Percentiles rank a stretch among this genome's conserved stretches.
phyloP scores from a whole-genome alignment of 1,139 yeast species.

The Protomyces macrosporus region DNA sequence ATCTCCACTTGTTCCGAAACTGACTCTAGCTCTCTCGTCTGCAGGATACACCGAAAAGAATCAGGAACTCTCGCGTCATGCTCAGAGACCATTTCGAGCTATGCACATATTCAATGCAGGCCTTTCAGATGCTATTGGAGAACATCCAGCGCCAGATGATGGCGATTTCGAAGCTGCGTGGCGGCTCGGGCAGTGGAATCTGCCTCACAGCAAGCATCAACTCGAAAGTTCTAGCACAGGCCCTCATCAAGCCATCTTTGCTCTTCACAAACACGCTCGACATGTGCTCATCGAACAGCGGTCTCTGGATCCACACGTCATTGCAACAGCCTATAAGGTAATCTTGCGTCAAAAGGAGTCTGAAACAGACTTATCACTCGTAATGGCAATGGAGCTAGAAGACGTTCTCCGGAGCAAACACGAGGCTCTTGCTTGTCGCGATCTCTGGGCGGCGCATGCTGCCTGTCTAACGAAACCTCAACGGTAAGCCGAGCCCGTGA shows the following conservation, averaged over 20 bases:
- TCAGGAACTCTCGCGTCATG: no score
- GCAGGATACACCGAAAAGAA: neutral
- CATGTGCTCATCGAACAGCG: neutral
- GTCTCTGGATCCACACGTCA: neutral
- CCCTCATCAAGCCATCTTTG: neutral
- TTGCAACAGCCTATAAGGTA: neutral
- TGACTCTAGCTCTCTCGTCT: conserved; percentile 28
- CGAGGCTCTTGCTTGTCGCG: neutral
- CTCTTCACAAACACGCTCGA: neutral
- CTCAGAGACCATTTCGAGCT: neutral
- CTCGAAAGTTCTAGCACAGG: conserved; percentile 39
- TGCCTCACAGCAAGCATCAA: conserved; percentile 46
- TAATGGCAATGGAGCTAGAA: neutral
- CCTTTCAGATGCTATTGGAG: neutral
- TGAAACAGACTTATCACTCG: neutral
- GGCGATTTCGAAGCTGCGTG: conserved; percentile 52
- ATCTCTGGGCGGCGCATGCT: neutral
- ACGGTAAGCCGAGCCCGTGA: neutral
- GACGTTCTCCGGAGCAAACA: neutral
- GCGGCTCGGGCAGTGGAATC: conserved; percentile 68
- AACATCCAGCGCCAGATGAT: conserved; percentile 29
- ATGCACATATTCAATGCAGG: neutral
- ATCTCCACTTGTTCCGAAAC: conserved; percentile 16
- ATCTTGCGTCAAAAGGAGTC: neutral
- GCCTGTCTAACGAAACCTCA: neutral